Base-by-base conservation (phyloP, 2,329 filamentous ascomycete genomes). In the Colletotrichum sp. region DNA sequence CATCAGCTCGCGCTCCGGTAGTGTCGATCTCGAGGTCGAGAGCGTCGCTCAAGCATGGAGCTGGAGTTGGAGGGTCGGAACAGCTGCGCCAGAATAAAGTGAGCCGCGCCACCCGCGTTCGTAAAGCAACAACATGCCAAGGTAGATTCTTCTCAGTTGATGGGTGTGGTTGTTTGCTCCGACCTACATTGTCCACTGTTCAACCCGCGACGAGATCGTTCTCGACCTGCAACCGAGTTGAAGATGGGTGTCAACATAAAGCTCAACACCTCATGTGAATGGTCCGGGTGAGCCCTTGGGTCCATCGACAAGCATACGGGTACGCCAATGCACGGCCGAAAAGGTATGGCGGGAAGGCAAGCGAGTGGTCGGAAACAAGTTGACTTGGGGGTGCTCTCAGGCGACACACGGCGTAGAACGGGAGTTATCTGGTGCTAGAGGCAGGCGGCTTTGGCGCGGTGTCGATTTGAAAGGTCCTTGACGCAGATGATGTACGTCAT, bases 401-500 rank as follows among this genome's bases (percentile, higher is more conserved):
- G 43, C 43, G 66, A 28, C 32, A 43, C 24, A 36, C n/a, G 16
- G n/a, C 61, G 32, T 52, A 21, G 43, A 52, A 52, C 43, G n/a
- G 43, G 43, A 52, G 18, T 64, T 64, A 21, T 36, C 34, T 64
- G 61, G 48, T 58, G 65, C 52, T 67, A 58, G 30, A 61, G 72
- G 55, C 30, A 75, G 73, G 64, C 73, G 70, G 70, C 64, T 64
- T 64, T 48, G 73, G 64, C 73, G 69, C 73, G 30, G 26, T 48
- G 18, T 60, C 28, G 57, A 1, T 69, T 68, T 34, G 34, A 36
- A 52, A 32, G 63, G 43, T 73, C 60, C 34, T 70, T 71, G 76
- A 76, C 65, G 76, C 74, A 76, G 74, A 76, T 77, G 66, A 77
- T 76, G 66, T 70, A 75, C 76, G 69, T 74, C 70, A 76, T 76